These are phyloP conservation scores for Penicillium canescens DNA, from an alignment of 495 filamentous ascomycete genomes.

Conservation along the genomic window DNA sequence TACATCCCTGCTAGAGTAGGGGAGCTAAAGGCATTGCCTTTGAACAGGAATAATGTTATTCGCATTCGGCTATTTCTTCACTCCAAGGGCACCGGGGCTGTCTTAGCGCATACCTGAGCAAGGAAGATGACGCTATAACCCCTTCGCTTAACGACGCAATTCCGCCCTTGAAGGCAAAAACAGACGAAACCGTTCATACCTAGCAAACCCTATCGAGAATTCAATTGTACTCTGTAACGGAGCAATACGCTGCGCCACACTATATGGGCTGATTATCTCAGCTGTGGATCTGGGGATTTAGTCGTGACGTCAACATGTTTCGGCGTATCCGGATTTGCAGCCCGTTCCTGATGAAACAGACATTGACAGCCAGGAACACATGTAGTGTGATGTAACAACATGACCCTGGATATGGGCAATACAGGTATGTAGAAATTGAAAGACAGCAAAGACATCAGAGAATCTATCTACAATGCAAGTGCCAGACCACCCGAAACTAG, in stretches of 20 bases:
- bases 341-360: slow-evolving; percentile 16
- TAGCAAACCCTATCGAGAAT: neutral
- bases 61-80: neutral
- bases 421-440: neutral
- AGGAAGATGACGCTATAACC: neutral
- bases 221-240: neutral
- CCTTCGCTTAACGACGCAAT: neutral
- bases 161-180: neutral
- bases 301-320: slow-evolving; percentile 32
- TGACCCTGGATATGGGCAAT: too few species aligned
- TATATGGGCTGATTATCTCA: slow-evolving; percentile 15
- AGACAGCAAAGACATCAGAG: neutral
- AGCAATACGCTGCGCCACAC: slow-evolving; percentile 17
- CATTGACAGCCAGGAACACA: slow-evolving; percentile 4
- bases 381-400: neutral
- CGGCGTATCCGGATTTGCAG: slow-evolving; percentile 9
- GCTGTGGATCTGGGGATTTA: slow-evolving; percentile 6
- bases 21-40: neutral
- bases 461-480: neutral
- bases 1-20: neutral
- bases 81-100: neutral
- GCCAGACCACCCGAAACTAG: neutral
- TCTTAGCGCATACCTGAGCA: neutral
- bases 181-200: neutral
- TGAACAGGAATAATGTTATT: neutral